phyloP scores from a whole-genome alignment of 106 monocot species.

The Alisma plantagoaquatica region DNA sequence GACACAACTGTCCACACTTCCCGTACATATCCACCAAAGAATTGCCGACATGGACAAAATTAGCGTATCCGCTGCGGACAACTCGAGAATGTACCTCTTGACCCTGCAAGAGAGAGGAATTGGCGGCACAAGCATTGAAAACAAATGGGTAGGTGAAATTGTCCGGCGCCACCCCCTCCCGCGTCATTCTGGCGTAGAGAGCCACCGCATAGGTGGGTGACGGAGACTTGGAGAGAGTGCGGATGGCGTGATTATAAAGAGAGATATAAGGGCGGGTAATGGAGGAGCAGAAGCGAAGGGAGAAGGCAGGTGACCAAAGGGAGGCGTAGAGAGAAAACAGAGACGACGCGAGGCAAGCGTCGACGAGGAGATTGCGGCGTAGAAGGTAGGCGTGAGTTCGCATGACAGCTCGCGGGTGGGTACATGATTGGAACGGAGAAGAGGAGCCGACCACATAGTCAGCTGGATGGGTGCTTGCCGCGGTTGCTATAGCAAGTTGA shows the following conservation, averaged over 20 bases:
- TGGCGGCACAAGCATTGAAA: constrained; percentile 13
- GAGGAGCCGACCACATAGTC: too few relatives aligned
- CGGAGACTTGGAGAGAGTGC: constrained; percentile 5
- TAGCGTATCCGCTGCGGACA: not conserved
- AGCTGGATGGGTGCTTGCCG: too few relatives aligned
- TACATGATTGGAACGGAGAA: constrained; percentile 8
- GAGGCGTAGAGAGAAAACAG: constrained; percentile 14
- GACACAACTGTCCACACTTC: constrained; percentile 3
- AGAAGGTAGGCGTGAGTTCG: constrained; percentile 8
- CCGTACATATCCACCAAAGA: constrained; percentile 24
- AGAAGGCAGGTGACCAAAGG: constrained; percentile 7
- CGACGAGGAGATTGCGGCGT: constrained; percentile 12
- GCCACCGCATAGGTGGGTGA: constrained; percentile 7
- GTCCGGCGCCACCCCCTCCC: constrained; percentile 4
- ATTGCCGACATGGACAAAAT: constrained; percentile 10
- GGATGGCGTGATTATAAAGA: constrained; percentile 19
- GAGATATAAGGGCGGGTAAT: constrained; percentile 9
- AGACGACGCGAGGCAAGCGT: constrained; percentile 7
- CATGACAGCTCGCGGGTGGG: constrained; percentile 6
- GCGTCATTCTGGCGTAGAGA: constrained; percentile 11
- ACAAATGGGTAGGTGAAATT: constrained; percentile 22
- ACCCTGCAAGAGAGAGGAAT: not conserved
- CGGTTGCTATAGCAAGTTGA: too few relatives aligned
- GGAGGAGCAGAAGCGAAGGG: constrained; percentile 19
- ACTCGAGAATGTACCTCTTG: constrained; percentile 12